phyloP scores from a whole-genome alignment of 495 filamentous ascomycete species.

The Podospora australis region DNA sequence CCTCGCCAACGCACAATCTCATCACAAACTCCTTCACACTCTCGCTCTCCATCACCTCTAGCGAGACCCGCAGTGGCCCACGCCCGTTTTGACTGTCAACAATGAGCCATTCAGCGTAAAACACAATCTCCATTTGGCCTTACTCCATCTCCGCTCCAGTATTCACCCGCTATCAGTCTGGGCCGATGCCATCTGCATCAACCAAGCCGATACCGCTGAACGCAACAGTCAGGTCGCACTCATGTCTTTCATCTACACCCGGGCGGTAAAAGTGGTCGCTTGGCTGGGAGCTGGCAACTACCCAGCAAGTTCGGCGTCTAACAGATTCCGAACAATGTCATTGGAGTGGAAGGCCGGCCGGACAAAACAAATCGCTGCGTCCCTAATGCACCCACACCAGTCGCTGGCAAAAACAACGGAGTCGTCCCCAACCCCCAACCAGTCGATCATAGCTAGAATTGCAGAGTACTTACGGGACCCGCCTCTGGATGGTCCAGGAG shows the following conservation, averaged over 20 bases:
- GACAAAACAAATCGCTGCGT: neutral
- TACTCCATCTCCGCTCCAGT: constrained; percentile 14
- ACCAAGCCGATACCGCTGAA: constrained; percentile 17
- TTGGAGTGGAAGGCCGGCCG: neutral
- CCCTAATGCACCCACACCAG: neutral
- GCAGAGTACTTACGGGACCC: constrained; percentile 12
- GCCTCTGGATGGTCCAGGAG: constrained; percentile 21
- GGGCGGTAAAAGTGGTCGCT: constrained; percentile 6
- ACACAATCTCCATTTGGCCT: constrained; percentile 15
- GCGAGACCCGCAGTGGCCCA: neutral
- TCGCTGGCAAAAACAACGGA: neutral
- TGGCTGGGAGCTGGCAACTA: constrained; percentile 14
- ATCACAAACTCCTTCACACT: no score
- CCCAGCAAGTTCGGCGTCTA: neutral
- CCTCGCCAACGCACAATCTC: neutral
- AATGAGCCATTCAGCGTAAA: constrained; percentile 10
- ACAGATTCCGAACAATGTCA: neutral
- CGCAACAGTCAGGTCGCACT: constrained; percentile 23
- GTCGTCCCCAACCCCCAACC: neutral
- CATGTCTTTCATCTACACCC: constrained; percentile 23
- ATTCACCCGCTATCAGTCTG: constrained; percentile 17
- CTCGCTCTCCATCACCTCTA: neutral
- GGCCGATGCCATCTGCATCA: constrained; percentile 26
- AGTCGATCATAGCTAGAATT: neutral
- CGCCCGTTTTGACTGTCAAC: constrained; percentile 10